A percentile compares a stretch with the other conserved stretches of the same genome.
Conservation (phyloP, 805 yeast genomes). For the Kodamaea kakaduensis region DNA sequence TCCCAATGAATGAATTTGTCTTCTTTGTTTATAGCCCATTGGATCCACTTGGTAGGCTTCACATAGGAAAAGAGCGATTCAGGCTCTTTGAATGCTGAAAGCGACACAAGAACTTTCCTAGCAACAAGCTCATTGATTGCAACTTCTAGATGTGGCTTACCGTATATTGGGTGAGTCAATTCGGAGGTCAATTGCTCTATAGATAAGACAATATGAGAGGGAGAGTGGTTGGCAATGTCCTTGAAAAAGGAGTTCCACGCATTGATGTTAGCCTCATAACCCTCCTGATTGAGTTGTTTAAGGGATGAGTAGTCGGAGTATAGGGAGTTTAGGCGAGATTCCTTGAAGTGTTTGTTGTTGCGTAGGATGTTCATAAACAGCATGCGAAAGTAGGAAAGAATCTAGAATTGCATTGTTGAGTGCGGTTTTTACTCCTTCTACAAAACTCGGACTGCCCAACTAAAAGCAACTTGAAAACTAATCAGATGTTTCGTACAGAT, state of each 20-base stretch:
- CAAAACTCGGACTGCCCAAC: no score
- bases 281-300: conserved; percentile 36
- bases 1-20: conserved; percentile 26
- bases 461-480: no score
- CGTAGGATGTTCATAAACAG: conserved; percentile 2
- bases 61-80: conserved; percentile 7
- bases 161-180: conserved; percentile 27
- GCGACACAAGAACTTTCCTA: conserved; percentile 18
- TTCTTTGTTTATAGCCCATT: conserved; percentile 14
- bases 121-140: conserved; percentile 25
- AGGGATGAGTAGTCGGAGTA: conserved; percentile 32
- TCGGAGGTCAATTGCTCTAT: conserved; percentile 12
- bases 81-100: conserved; percentile 3
- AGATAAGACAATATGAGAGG: conserved; percentile 15
- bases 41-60: conserved; percentile 14
- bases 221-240: conserved; percentile 16
- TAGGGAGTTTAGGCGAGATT: conserved; percentile 30
- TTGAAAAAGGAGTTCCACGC: conserved; percentile 31
- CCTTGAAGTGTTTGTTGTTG: conserved; percentile 17
- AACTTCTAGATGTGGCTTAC: conserved; percentile 27
- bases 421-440: no score
- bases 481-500: no score
- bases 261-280: conserved; percentile 38
- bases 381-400: no score
- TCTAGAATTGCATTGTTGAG: no score